Conservation (phyloP, 108 stramenopile species). For the Discostella stelligeroides region DNA sequence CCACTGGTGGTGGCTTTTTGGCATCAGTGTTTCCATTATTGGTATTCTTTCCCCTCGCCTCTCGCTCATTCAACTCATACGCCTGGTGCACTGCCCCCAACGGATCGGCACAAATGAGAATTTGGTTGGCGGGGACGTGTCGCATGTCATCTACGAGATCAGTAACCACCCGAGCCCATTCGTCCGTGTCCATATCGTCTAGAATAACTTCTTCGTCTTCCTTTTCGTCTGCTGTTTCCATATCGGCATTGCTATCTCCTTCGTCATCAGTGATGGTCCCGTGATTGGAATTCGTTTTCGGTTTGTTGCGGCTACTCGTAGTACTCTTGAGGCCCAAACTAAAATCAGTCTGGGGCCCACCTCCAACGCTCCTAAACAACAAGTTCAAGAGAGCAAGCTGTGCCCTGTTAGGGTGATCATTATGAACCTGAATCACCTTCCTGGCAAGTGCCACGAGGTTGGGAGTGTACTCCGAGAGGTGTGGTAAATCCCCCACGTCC, state of each 20-base stretch:
- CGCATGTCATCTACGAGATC: constrained; percentile 82
- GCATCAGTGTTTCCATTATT: constrained; percentile 5
- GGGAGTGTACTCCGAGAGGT: constrained; percentile 19
- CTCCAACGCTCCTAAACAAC: constrained; percentile 85
- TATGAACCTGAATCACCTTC: constrained; percentile 39
- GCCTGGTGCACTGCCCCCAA: constrained; percentile 44
- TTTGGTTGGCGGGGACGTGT: constrained; percentile 50
- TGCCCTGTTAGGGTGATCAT: constrained; percentile 58
- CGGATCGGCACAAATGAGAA: constrained; percentile 64
- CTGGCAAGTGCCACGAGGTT: constrained; percentile 38
- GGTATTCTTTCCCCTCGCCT: constrained; percentile 10
- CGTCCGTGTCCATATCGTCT: constrained; percentile 73
- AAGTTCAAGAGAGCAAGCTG: constrained; percentile 70
- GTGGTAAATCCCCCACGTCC: neutral
- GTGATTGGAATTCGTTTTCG: neutral
- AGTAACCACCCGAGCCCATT: constrained; percentile 69
- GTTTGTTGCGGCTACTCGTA: neutral
- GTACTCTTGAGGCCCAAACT: constrained; percentile 1
- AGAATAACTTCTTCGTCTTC: constrained; percentile 45
- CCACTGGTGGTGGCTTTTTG: constrained; percentile 17
- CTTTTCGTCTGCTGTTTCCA: constrained; percentile 21
- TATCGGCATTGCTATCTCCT: constrained; percentile 1
- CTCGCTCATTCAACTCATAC: neutral
- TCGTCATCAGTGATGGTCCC: neutral
- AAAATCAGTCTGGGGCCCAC: constrained; percentile 46